phyloP scores from a whole-genome alignment of 768 basidiomycete species.

The Inosperma sp. region DNA sequence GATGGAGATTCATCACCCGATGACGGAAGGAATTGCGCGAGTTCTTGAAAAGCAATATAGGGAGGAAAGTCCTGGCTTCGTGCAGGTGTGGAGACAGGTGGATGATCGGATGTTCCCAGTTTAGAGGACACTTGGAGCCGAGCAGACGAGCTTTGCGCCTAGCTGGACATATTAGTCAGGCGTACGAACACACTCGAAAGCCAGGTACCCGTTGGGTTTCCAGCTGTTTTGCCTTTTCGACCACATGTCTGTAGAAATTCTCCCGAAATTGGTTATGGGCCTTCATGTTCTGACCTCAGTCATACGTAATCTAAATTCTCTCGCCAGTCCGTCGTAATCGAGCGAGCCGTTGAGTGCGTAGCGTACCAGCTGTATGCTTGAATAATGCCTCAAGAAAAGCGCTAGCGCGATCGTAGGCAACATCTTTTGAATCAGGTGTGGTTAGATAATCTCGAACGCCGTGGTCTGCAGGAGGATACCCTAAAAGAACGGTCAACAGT shows the following conservation, averaged over 20 bases:
- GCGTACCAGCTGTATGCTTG: background rate
- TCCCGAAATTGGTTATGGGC: background rate
- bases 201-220: background rate
- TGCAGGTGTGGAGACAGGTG: slow-evolving; percentile 2
- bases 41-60: background rate
- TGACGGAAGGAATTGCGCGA: background rate
- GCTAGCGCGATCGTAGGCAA: background rate
- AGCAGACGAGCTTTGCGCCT: background rate
- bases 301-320: background rate
- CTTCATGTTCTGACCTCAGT: background rate
- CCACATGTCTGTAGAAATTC: background rate
- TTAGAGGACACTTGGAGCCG: background rate
- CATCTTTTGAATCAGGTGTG: background rate
- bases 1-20: no score
- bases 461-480: background rate
- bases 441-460: background rate
- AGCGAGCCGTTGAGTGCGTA: background rate
- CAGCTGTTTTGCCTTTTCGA: slow-evolving; percentile 1
- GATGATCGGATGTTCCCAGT: background rate
- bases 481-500: background rate
- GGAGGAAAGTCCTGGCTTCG: background rate
- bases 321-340: background rate
- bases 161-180: background rate
- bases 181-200: background rate
- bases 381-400: background rate